A percentile compares a stretch with the other conserved stretches of the same genome.
phyloP scores from a whole-genome alignment of 2,329 filamentous ascomycete genomes.

The Cryphonectria nitschkei region DNA sequence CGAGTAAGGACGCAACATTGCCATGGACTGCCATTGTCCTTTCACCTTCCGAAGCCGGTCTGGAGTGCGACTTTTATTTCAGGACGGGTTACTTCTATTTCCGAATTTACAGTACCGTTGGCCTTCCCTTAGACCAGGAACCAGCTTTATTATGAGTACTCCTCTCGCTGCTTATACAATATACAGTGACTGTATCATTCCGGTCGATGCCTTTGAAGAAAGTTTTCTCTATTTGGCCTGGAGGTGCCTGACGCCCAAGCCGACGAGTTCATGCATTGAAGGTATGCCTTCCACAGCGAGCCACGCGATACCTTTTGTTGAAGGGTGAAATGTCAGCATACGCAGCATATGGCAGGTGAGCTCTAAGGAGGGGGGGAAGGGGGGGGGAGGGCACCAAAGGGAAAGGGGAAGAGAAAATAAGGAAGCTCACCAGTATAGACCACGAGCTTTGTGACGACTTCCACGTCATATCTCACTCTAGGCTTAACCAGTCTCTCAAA shows the following conservation, averaged over 20 bases:
- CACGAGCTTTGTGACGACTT: slow-evolving; percentile 94
- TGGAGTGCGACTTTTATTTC: neutral
- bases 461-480: slow-evolving; percentile 94
- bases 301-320: slow-evolving; percentile 73
- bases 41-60: too few relatives aligned
- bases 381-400: too few relatives aligned
- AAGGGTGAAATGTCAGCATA: neutral
- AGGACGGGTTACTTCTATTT: neutral
- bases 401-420: neutral
- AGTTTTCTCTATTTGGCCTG: slow-evolving; percentile 24
- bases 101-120: neutral
- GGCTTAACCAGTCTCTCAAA: slow-evolving; percentile 84
- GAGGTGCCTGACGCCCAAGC: slow-evolving; percentile 51
- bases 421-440: slow-evolving; percentile 79
- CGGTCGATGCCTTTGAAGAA: neutral
- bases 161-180: neutral
- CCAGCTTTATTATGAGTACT: neutral
- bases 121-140: neutral
- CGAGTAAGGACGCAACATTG: too few relatives aligned
- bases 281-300: slow-evolving; percentile 77
- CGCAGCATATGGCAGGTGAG: too few relatives aligned
- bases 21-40: too few relatives aligned
- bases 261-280: slow-evolving; percentile 68
- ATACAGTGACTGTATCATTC: neutral
- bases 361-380: neutral